Base-by-base conservation (phyloP, 2,329 filamentous ascomycete genomes). In the Penicillium decumbens region DNA sequence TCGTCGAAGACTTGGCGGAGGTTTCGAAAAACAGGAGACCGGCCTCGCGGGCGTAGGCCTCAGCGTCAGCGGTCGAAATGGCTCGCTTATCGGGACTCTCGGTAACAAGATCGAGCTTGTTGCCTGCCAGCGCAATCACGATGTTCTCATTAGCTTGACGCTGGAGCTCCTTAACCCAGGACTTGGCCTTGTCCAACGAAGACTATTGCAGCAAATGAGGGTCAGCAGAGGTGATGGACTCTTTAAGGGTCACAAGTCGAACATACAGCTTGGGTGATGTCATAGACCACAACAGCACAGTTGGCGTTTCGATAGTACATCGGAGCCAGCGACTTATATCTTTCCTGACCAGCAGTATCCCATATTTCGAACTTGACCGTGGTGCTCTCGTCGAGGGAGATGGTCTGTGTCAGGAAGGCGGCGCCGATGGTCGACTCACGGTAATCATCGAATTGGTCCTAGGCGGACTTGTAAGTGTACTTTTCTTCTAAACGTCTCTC, bases 281-380 rank as follows among this genome's bases (percentile, higher is more conserved):
- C 93, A 75, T 98, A 98, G 60, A 98, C 93, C 42, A 98, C 92
- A 28, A 98, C 92, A 51, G 95, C 93, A 76, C 93, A 97, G 82
- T 98, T 97, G 63, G 95, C 95, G 72, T 98, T 98, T 65, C 95
- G 81, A 77, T 98, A 98, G 80, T 98, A 98, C 93, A 98, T 98
- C 64, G 93, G 93, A 29, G 93, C 93, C 60, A 98, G 80, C 10
- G 93, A 97, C 80, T 97, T 97, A 82, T 97, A 98, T 68, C 95
- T 84, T 76, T 98, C 93, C 77, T 98, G 93, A 57, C 93, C 93
- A 56, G 93, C 93, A 8, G 93, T 98, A 75, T 96, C 91, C 91
- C 93, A 98, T 70, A 98, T 98, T 76, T 98, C 93, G 68, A 98
- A 98, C 79, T 98, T 98, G 75, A 98, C 92, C 49, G 93, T 98